These are phyloP conservation scores for Psilocybe mexicana DNA, from an alignment of 1,284 basidiomycete genomes.

Conservation along the genomic window DNA sequence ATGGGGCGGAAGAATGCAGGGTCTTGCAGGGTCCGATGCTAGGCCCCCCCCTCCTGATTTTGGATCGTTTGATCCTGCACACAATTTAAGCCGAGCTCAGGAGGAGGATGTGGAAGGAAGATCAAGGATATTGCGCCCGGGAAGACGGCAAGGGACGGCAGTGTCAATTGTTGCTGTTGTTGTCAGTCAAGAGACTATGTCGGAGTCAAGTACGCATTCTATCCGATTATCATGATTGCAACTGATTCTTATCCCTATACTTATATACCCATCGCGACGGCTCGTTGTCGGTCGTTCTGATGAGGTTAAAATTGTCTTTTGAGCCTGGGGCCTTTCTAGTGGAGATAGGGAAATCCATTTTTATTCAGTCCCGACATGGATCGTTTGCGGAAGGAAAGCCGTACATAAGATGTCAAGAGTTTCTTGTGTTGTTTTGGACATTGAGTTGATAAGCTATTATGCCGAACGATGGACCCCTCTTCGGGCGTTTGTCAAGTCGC, in stretches of 20 bases:
- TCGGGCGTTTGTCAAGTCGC: background rate
- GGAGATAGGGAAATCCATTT: background rate
- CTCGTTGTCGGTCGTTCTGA: background rate
- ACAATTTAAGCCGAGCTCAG: slow-evolving; percentile 3
- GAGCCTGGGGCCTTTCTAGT: too few species aligned
- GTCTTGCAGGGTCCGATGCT: background rate
- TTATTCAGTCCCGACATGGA: background rate
- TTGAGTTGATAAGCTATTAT: background rate
- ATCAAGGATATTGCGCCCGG: background rate
- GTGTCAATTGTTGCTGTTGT: background rate
- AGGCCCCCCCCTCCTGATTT: background rate
- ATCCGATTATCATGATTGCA: slow-evolving; percentile 12
- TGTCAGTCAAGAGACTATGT: background rate
- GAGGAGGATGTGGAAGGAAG: background rate
- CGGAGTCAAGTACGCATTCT: background rate
- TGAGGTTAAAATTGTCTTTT: background rate
- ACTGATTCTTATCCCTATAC: slow-evolving; percentile 2
- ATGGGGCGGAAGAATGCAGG: background rate
- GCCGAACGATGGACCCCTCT: background rate
- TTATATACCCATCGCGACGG: background rate
- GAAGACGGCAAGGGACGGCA: slow-evolving; percentile 3
- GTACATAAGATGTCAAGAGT: background rate
- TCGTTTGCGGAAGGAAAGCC: background rate
- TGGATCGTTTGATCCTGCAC: background rate
- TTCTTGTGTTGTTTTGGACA: background rate